Conservation (phyloP, 208 protist species). For the Trypanosoma congolense region DNA sequence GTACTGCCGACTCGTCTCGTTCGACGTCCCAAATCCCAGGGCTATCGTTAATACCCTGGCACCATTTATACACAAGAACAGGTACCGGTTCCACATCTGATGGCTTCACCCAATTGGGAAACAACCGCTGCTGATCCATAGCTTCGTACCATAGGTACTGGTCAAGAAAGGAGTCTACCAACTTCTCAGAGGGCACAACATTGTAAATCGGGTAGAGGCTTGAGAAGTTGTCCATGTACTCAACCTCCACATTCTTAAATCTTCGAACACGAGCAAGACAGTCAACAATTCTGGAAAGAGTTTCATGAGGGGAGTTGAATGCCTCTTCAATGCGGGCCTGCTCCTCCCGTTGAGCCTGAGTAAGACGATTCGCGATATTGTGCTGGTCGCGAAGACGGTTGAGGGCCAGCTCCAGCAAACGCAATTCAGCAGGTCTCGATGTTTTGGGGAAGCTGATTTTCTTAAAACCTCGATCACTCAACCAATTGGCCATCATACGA, state of each 20-base stretch:
- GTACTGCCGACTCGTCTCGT: constrained; percentile 97
- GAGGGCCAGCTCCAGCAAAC: constrained; percentile 98
- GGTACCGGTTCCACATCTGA: constrained; percentile 98
- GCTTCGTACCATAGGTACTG: constrained; percentile 99
- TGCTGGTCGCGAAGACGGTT: constrained; percentile 99
- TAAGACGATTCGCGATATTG: constrained; percentile 97
- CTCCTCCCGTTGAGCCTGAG: constrained; percentile 99
- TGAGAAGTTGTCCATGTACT: constrained; percentile 99
- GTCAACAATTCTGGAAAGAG: constrained; percentile 98
- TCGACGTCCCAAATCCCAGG: constrained; percentile 96
- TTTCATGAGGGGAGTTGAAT: constrained; percentile 99
- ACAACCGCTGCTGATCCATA: constrained; percentile 98
- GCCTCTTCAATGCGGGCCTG: constrained; percentile 99
- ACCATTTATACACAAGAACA: constrained; percentile 99
- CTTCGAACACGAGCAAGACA: constrained; percentile 97
- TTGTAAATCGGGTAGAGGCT: constrained; percentile 99
- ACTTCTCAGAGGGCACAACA: constrained; percentile 99
- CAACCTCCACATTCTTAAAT: constrained; percentile 99
- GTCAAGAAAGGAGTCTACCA: constrained; percentile 99
- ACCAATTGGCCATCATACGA: constrained; percentile 99
- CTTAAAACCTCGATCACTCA: constrained; percentile 98
- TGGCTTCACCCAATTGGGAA: constrained; percentile 99
- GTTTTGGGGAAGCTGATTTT: constrained; percentile 99
- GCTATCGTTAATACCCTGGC: constrained; percentile 99
- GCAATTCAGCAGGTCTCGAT: constrained; percentile 99